Conservation (phyloP, 352 stramenopile genomes). For the Globisporangium iwayamae region DNA sequence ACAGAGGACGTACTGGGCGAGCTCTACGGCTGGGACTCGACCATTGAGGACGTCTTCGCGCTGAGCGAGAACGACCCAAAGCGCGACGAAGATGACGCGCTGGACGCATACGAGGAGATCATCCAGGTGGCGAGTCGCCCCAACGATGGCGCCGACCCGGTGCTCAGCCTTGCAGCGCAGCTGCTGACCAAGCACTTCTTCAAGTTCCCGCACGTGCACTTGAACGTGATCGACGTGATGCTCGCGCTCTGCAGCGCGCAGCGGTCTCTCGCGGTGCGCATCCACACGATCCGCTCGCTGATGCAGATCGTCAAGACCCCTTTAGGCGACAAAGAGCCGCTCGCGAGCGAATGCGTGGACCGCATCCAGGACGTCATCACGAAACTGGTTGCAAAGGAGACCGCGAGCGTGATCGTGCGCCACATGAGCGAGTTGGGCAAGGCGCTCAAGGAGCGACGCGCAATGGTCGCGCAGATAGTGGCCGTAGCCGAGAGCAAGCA, state of each 20-base stretch:
- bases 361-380: slow-evolving; percentile 36
- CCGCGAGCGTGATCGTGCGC: slow-evolving; percentile 52
- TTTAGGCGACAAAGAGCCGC: slow-evolving; percentile 15
- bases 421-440: slow-evolving; percentile 56
- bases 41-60: slow-evolving; percentile 59
- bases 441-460: slow-evolving; percentile 34
- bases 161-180: slow-evolving; percentile 67
- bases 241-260: slow-evolving; percentile 37
- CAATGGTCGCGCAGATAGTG: background rate
- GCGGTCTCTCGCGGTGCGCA: slow-evolving; percentile 58
- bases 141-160: slow-evolving; percentile 25
- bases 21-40: slow-evolving; percentile 66
- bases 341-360: slow-evolving; percentile 31
- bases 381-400: slow-evolving; percentile 41
- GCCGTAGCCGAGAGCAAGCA: background rate
- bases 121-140: slow-evolving; percentile 41
- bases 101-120: slow-evolving; percentile 75
- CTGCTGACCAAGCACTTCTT: slow-evolving; percentile 76
- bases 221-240: slow-evolving; percentile 68
- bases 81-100: slow-evolving; percentile 65
- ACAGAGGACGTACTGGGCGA: slow-evolving; percentile 48
- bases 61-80: slow-evolving; percentile 36
- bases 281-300: slow-evolving; percentile 71
- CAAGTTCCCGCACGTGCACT: slow-evolving; percentile 72
- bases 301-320: slow-evolving; percentile 63